These are phyloP conservation scores for Alternaria viburni DNA, from an alignment of 2,329 filamentous ascomycete species.

Conservation along the genomic window DNA sequence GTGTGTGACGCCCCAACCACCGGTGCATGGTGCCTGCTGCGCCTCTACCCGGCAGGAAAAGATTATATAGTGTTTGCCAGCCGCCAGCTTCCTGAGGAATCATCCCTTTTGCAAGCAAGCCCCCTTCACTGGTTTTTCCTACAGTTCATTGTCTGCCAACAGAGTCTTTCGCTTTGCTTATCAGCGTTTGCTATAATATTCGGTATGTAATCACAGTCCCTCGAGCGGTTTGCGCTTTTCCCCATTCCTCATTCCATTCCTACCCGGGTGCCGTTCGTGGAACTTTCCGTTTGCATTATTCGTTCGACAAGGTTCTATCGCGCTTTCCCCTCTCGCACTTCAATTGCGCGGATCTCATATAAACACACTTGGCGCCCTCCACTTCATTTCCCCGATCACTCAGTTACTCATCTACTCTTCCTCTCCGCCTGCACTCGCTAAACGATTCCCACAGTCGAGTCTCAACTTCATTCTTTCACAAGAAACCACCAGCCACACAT, in stretches of 20 bases:
- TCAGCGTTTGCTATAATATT: slow-evolving; percentile 2
- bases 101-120: not conserved
- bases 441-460: slow-evolving; percentile 11
- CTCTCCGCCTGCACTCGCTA: slow-evolving; percentile 12
- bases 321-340: slow-evolving; percentile 2
- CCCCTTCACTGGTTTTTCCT: not conserved
- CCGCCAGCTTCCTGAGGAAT: slow-evolving; percentile 1
- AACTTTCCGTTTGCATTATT: slow-evolving; percentile 6
- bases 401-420: not conserved
- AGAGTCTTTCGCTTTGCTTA: not conserved
- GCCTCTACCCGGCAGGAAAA: slow-evolving; percentile 9
- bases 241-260: not conserved
- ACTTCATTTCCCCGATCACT: slow-evolving; percentile 3
- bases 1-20: slow-evolving; percentile 21
- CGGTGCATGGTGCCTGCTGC: slow-evolving; percentile 13
- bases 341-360: slow-evolving; percentile 5
- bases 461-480: slow-evolving; percentile 10
- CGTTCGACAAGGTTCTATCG: not conserved
- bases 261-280: not conserved
- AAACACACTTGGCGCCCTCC: slow-evolving; percentile 5
- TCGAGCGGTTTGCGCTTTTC: not conserved
- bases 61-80: slow-evolving; percentile 22
- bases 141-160: not conserved
- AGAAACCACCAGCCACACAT: slow-evolving; percentile 13
- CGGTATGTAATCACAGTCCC: slow-evolving; percentile 5